Evolutionary conservation across 2,329 filamentous ascomycete genomes (phyloP).

Genomic region (Lachnellula occidentalis): DNA sequence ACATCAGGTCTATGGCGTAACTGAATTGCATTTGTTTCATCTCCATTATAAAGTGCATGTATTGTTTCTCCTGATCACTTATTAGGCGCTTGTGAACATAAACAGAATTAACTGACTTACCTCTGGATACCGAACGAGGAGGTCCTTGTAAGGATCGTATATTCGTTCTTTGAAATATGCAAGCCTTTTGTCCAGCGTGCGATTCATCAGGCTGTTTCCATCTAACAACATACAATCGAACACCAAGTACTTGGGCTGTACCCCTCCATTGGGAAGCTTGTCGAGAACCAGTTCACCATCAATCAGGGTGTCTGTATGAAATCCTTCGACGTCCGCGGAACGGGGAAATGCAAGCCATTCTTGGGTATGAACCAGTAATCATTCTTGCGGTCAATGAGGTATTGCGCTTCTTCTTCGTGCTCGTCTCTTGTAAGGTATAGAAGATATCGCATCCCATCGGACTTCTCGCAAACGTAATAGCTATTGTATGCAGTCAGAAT

Average conservation of each 20-base stretch:
- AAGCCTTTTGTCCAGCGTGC: slow-evolving; percentile 80
- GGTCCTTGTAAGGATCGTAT: slow-evolving; percentile 61
- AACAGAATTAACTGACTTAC: not conserved
- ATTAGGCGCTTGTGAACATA: not conserved
- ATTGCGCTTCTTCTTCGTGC: slow-evolving; percentile 64
- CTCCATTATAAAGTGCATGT: slow-evolving; percentile 74
- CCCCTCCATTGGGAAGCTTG: slow-evolving; percentile 58
- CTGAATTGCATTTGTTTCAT: slow-evolving; percentile 86
- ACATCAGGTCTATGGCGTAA: slow-evolving; percentile 90
- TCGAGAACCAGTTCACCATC: slow-evolving; percentile 94
- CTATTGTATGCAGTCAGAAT: slow-evolving; percentile 34
- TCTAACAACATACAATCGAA: slow-evolving; percentile 90
- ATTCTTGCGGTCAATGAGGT: slow-evolving; percentile 96
- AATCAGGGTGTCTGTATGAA: slow-evolving; percentile 75
- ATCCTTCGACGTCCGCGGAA: slow-evolving; percentile 57
- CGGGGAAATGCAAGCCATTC: slow-evolving; percentile 71
- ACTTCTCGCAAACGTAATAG: slow-evolving; percentile 98
- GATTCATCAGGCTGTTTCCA: slow-evolving; percentile 66
- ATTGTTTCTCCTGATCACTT: slow-evolving; percentile 47
- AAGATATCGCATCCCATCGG: slow-evolving; percentile 92
- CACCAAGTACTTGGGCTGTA: slow-evolving; percentile 76
- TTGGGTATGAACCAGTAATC: slow-evolving; percentile 83
- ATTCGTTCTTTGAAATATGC: slow-evolving; percentile 79
- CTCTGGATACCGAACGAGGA: slow-evolving; percentile 61
- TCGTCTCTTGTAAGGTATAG: slow-evolving; percentile 74